Conservation (phyloP, 2,329 filamentous ascomycete species). For the Cladosporium cucumerinum region DNA sequence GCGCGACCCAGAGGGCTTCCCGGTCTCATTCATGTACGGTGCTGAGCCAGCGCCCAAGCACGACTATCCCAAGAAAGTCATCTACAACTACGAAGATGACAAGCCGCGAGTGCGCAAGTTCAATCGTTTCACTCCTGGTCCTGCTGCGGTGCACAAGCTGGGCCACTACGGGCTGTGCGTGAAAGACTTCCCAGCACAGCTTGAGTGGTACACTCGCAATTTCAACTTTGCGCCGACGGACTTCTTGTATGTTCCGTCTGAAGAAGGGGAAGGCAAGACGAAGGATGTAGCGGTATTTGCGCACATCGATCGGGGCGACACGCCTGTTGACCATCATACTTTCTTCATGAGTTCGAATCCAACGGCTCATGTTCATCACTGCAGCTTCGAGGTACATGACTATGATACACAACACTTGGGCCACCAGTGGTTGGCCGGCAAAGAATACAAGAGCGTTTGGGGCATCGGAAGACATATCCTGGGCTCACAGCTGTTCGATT, state of each 20-base stretch:
- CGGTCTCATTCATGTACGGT: constrained; percentile 41
- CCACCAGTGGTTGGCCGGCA: constrained; percentile 63
- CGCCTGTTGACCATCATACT: constrained; percentile 54
- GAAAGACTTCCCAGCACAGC: constrained; percentile 34
- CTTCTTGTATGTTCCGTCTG: constrained; percentile 31
- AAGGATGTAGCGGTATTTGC: constrained; percentile 41
- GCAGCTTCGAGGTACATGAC: constrained; percentile 67
- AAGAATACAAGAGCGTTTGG: constrained; percentile 65
- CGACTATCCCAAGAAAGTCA: constrained; percentile 32
- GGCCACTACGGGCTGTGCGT: constrained; percentile 46
- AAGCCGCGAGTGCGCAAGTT: constrained; percentile 40
- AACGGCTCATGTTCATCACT: constrained; percentile 60
- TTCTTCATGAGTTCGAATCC: constrained; percentile 49
- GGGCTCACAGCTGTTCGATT: constrained; percentile 69
- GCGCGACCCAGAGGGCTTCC: constrained; percentile 41
- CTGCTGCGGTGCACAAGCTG: constrained; percentile 49
- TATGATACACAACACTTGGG: constrained; percentile 68
- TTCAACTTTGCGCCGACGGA: constrained; percentile 50
- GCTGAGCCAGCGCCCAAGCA: constrained; percentile 29
- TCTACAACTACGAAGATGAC: constrained; percentile 37
- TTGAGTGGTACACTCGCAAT: constrained; percentile 40
- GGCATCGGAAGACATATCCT: constrained; percentile 68
- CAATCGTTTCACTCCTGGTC: constrained; percentile 45
- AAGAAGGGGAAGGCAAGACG: constrained; percentile 17
- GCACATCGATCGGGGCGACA: constrained; percentile 52